These are phyloP conservation scores for Cystobasidium onofrii DNA, from an alignment of 768 basidiomycete species.

Conservation along the genomic window DNA sequence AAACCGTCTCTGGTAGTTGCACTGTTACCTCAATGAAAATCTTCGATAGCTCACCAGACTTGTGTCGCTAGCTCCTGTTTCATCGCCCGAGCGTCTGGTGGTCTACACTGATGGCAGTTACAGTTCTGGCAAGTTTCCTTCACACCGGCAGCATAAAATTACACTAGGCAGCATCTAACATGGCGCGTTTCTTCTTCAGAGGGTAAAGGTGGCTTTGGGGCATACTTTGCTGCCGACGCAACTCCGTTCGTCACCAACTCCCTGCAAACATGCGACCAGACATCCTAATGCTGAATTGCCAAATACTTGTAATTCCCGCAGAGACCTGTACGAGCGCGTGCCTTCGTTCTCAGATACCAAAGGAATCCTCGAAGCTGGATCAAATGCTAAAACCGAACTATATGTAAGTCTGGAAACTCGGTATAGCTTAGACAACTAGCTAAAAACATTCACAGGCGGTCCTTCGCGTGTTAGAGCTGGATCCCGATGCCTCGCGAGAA, in stretches of 20 bases:
- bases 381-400: not conserved
- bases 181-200: not conserved
- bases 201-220: conserved; percentile 1
- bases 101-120: conserved; percentile 6
- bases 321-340: not conserved
- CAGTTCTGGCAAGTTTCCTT: not conserved
- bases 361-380: not conserved
- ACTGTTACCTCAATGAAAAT: no score
- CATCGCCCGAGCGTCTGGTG: not conserved
- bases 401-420: not conserved
- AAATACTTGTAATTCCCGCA: not conserved
- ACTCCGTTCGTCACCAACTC: not conserved
- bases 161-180: no score
- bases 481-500: not conserved
- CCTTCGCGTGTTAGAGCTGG: conserved; percentile 7
- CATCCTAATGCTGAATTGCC: not conserved
- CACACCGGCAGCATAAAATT: no score
- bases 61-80: not conserved
- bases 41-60: not conserved
- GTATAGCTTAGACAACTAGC: not conserved
- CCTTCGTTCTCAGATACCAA: not conserved
- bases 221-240: not conserved
- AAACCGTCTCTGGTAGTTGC: not conserved
- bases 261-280: not conserved
- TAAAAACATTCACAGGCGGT: not conserved